Conservation (phyloP, 208 protist genomes). For the Histomonas meleagridis region DNA sequence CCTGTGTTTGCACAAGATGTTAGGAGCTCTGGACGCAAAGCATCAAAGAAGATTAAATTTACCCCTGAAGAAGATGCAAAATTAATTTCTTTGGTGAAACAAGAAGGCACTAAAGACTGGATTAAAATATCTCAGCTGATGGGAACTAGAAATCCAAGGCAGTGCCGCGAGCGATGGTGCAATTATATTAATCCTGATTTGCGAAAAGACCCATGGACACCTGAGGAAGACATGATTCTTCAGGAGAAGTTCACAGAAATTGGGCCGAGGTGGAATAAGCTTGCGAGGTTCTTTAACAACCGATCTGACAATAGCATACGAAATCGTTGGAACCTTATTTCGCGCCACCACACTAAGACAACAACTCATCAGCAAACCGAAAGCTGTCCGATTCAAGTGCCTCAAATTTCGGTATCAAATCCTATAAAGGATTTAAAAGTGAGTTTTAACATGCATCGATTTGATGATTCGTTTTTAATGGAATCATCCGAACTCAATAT, state of each 20-base stretch:
- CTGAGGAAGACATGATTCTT: slow-evolving; percentile 4
- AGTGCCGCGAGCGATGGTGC: background rate
- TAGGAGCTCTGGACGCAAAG: too few species aligned
- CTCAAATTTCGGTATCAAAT: too few species aligned
- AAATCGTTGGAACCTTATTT: slow-evolving; percentile 12
- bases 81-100: background rate
- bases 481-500: too few species aligned
- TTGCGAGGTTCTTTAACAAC: background rate
- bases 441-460: too few species aligned
- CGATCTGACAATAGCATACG: background rate
- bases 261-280: background rate
- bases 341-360: background rate
- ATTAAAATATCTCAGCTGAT: background rate
- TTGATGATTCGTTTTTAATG: too few species aligned
- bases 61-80: background rate
- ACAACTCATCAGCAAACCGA: too few species aligned
- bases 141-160: background rate
- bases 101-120: background rate
- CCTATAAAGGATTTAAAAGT: too few species aligned
- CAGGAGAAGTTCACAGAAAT: background rate
- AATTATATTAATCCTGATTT: background rate
- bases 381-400: too few species aligned
- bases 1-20: too few species aligned
- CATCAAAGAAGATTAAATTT: background rate
- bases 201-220: background rate